Base-by-base conservation (phyloP, 495 filamentous ascomycete genomes). In the Podospora pseudocomata region DNA sequence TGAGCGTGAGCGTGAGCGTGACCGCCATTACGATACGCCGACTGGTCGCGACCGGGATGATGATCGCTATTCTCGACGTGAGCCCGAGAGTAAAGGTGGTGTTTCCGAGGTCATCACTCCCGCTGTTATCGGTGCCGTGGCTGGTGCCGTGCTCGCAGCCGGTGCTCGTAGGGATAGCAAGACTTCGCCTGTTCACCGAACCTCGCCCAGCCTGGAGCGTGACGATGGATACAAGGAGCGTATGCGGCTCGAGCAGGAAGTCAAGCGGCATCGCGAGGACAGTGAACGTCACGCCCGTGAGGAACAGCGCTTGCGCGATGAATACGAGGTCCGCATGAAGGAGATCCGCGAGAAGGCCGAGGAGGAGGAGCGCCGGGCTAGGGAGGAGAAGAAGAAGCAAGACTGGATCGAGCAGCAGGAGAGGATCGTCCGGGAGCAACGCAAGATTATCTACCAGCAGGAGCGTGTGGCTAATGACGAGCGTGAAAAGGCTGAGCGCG, bases 351-450 rank as follows among this genome's bases (percentile, higher is more conserved):
- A 64, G 18, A 66, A 65, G 23, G 70, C 72, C 20, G 68, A 70
- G 4, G 39, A 60, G 53, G 64, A 71, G 53, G 65, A 59, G 30
- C 66, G 65, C 1, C 39, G 39, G 39, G 39, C 39, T 1, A 49
- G 39, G 39, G 39, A 49, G 39, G 64, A 56, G 57, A 63, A 44
- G 30, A 70, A 73, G 26, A 64, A 68, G 27, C 65, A 65, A 54
- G 70, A 69, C 39, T 65, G 63, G 11, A 63, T 64, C 16, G 75
- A 74, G 53, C 65, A 69, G 60, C 69, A 73, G 11, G 73, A 73
- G 59, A 68, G 73, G 15, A 70, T 67, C 18, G 67, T 72, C 34
- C 72, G 70, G 49, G 72, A 77, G 39, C 76, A 78, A 59, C 73
- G 72, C 49, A 67, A 72, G 23, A 39, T 65, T 15, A 56, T 63